These are phyloP conservation scores for Plasmopara muralis DNA, from an alignment of 352 stramenopile species.

Conservation along the genomic window DNA sequence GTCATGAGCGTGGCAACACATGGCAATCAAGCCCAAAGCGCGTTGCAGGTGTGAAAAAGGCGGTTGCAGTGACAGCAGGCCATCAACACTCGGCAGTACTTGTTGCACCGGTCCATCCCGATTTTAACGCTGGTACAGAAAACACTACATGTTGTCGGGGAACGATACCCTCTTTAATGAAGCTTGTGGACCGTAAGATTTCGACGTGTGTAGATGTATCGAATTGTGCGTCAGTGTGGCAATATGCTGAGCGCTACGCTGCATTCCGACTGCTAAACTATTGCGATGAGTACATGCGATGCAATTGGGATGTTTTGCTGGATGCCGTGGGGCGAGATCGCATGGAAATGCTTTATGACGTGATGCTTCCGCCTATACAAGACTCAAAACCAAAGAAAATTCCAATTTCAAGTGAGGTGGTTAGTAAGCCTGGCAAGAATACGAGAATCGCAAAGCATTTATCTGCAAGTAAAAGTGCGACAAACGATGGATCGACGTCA, in stretches of 20 bases:
- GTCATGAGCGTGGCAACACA: constrained; percentile 60
- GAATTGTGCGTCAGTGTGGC: constrained; percentile 53
- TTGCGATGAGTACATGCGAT: constrained; percentile 54
- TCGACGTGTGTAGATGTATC: constrained; percentile 45
- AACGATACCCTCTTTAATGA: constrained; percentile 22
- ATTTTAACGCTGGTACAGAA: constrained; percentile 12
- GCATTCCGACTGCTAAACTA: constrained; percentile 35
- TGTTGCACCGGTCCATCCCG: constrained; percentile 37
- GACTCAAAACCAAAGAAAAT: constrained; percentile 17
- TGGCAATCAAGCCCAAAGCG: constrained; percentile 79
- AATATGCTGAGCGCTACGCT: constrained; percentile 51
- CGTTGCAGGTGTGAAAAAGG: constrained; percentile 68
- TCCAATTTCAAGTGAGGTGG: neutral
- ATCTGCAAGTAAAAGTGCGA: constrained; percentile 2
- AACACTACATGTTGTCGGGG: neutral
- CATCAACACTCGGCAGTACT: constrained; percentile 75
- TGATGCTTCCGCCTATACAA: constrained; percentile 41
- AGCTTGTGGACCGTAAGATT: constrained; percentile 45
- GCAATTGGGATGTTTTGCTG: constrained; percentile 71
- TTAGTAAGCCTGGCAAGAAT: constrained; percentile 9
- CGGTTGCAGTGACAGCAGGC: constrained; percentile 49
- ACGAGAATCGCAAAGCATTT: constrained; percentile 14
- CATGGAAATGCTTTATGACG: constrained; percentile 55
- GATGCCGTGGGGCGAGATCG: constrained; percentile 53
- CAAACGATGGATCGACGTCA: neutral